phyloP scores from a whole-genome alignment of 75 land plant genomes.

The Selaginella tamariscina region DNA sequence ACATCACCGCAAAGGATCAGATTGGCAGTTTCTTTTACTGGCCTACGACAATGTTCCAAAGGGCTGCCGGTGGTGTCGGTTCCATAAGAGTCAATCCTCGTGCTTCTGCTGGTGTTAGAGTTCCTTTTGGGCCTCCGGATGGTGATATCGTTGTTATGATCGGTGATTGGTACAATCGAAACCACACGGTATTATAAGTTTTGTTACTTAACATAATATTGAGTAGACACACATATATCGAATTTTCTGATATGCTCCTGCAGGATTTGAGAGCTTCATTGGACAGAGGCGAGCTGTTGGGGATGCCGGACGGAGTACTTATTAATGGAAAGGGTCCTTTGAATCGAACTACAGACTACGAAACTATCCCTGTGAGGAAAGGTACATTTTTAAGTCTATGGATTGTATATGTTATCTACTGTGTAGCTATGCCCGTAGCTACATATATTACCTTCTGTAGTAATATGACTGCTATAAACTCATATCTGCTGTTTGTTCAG shows the following conservation, averaged over 20 bases:
- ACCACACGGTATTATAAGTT: conserved; percentile 6
- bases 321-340: conserved; percentile 81
- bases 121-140: conserved; percentile 7
- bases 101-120: conserved; percentile 10
- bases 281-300: conserved; percentile 38
- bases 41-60: conserved; percentile 10
- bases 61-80: conserved; percentile 5
- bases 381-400: too few species aligned
- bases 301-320: conserved; percentile 74
- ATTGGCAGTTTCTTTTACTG: conserved; percentile 11
- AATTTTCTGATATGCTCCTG: not conserved
- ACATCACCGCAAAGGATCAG: conserved; percentile 9
- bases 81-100: conserved; percentile 7
- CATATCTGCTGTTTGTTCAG: conserved; percentile 25
- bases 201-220: not conserved
- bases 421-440: too few species aligned
- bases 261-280: not conserved
- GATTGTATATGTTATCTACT: too few species aligned
- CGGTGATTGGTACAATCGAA: conserved; percentile 10
- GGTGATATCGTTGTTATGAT: conserved; percentile 7
- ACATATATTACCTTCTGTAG: too few species aligned
- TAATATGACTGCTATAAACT: too few species aligned
- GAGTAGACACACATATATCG: not conserved
- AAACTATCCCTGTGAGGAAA: conserved; percentile 48
- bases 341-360: conserved; percentile 32